Evolutionary conservation across 2,329 filamentous ascomycete genomes (phyloP), one percentile per base, ranked within the genome.

Genomic region (Clarireedia sp.): DNA sequence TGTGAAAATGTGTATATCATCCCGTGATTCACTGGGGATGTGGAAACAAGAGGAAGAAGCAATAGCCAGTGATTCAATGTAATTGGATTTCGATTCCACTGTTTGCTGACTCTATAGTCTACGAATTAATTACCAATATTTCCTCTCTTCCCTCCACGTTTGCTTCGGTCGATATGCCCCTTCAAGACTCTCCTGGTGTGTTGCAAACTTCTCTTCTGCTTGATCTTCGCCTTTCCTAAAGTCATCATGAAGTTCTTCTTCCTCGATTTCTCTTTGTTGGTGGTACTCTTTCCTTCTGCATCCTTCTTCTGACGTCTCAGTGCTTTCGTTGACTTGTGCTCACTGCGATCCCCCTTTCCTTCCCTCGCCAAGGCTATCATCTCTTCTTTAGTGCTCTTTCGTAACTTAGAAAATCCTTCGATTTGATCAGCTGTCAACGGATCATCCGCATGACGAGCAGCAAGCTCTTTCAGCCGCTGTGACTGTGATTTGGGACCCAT

Each of bases 181-280:
- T 82, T 86, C 62, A 97, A 72, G 37, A 90, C 82, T 74, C 86
- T 90, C 67, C 82, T 82, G 61, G 90, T 90, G 73, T 96, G 86
- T 12, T 89, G 82, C 71, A 99, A 75, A 80, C 90, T 96, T 67
- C 91, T 81, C 85, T 96, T 96, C 68, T 94, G 87, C 79, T 97
- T 99, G 63, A 80, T 82, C 78, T 94, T 95, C 10, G 94, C 94
- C 78, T 99, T 97, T 57, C 92, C 89, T 58, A 99, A 74, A 40
- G 92, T 97, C 94, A 99, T 99, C 66, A 99, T 70, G 74, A 99
- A 95, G 72, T 99, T 99, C 87, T 99, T 99, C 80, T 89, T 90
- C 64, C 92, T 79, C 43, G 88, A 83, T 82, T 99, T 99, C 77
- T 99, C 94, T 75, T 88, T 89, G 74, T 99, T 99, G 62, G 92